Evolutionary conservation across 768 basidiomycete genomes (phyloP), one percentile per base, ranked within the genome.

Genomic region (Naganishia vaughanmartiniae): DNA sequence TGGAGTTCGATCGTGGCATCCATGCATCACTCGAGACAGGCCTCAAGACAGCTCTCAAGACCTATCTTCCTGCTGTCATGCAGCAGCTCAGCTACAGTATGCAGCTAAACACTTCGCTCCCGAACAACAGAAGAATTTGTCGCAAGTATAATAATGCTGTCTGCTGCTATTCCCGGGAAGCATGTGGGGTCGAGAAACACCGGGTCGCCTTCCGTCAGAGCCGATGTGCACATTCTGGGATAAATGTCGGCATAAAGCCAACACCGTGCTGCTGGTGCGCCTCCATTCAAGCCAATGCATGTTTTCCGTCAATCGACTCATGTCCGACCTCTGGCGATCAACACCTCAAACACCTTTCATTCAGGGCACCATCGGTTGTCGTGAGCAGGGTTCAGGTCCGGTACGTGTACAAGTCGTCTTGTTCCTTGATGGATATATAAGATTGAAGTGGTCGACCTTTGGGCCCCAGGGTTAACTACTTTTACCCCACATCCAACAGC

Each of bases 351-450:
- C 48, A n/a, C 48, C 48, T 51, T 51, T n/a, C 48, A 14, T 51
- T 51, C 48, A 51, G 48, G 48, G 48, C 48, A 51, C n/a, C 48
- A 51, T 51, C 48, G 48, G 12, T 51, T 51, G 48, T n/a, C n/a
- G 24, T 51, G 48, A 9, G 48, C 48, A 51, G n/a, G 24, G 15
- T 42, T 9, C 9, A 7, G 24, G 4, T 4, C 24, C 48, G 48
- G 48, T 26, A 26, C n/a, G 24, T 26, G 48, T 51, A 9, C 48
- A 51, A 51, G 4, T 51, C 48, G 24, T n/a, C 19, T 51, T 24
- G n/a, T 42, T 42, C n/a, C 21, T 24, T n/a, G 48, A 51, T 51
- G 36, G 60, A 63, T 63, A 63, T 63, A 63, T 63, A 63, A 63
- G 24, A 63, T 45, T 30, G 5, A 28, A 42, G 1, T 42, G 10